These are phyloP conservation scores for Chlamydomonas sp. DNA, from an alignment of 139 green algal species.

Conservation along the genomic window DNA sequence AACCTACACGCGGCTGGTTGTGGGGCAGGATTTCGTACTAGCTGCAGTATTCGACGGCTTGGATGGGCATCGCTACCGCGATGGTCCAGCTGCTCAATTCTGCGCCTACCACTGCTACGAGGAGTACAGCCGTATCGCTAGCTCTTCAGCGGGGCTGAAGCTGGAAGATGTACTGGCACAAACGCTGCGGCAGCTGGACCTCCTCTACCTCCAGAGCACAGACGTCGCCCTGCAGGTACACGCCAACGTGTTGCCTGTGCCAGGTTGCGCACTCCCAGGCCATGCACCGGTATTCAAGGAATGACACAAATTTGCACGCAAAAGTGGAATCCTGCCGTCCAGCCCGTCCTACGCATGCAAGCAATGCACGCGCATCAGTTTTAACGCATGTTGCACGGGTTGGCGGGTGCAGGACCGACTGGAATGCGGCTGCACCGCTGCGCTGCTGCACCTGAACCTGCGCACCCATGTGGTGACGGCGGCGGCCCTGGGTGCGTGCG, in stretches of 20 bases:
- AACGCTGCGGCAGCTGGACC: constrained; percentile 7
- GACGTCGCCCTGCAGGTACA: not conserved
- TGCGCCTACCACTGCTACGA: constrained; percentile 8
- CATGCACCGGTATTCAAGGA: too few species aligned
- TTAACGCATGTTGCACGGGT: too few species aligned
- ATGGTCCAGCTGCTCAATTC: constrained; percentile 2
- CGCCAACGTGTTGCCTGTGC: not conserved
- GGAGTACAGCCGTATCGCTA: not conserved
- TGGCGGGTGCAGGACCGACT: constrained; percentile 6
- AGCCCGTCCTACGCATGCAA: too few species aligned
- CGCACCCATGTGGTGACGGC: not conserved
- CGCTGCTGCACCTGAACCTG: constrained; percentile 16
- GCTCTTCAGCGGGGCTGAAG: not conserved
- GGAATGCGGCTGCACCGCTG: constrained; percentile 12
- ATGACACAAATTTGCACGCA: too few species aligned
- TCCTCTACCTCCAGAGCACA: not conserved
- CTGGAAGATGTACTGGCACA: not conserved
- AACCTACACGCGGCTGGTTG: constrained; percentile 13
- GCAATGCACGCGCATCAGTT: too few species aligned
- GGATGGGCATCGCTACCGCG: not conserved
- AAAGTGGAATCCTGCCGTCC: too few species aligned
- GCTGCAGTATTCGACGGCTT: constrained; percentile 8
- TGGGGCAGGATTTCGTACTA: not conserved
- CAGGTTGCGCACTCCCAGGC: not conserved
- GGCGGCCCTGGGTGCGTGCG: constrained; percentile 10